A percentile compares a stretch with the other conserved stretches of the same genome.
Evolutionary conservation across 352 stramenopile genomes (phyloP).

Genomic region (Globisporangium lucens): DNA sequence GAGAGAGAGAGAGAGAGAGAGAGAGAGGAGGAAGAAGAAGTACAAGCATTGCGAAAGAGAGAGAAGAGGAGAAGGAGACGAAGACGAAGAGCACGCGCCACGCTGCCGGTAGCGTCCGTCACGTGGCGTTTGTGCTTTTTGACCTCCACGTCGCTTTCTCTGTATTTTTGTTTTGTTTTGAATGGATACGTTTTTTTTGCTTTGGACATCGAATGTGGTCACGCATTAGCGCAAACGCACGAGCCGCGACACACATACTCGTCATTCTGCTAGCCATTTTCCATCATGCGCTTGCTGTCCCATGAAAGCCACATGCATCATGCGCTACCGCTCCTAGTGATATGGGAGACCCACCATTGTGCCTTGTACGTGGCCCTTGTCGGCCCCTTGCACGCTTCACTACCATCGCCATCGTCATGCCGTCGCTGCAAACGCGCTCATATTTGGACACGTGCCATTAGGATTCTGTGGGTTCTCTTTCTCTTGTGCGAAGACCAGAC

Average conservation of each 20-base stretch:
- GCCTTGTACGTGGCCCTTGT: neutral
- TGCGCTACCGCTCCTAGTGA: neutral
- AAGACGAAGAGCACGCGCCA: neutral
- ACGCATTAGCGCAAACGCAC: neutral
- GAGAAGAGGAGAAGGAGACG: neutral
- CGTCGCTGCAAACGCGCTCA: neutral
- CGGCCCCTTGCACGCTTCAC: neutral
- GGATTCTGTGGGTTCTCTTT: neutral
- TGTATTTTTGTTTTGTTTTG: slow-evolving; percentile 9
- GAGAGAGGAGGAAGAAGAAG: neutral
- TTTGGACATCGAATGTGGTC: neutral
- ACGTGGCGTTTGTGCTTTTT: neutral
- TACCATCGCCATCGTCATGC: neutral
- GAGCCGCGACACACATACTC: neutral
- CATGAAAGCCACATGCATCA: neutral
- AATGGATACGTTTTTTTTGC: slow-evolving; percentile 9
- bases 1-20: slow-evolving; percentile 1
- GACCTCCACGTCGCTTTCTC: neutral
- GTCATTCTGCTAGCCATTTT: no score
- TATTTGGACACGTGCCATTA: neutral
- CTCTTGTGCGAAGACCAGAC: neutral
- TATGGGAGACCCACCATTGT: neutral
- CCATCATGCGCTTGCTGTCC: no score
- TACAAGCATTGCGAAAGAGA: neutral
- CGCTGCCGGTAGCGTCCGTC: neutral